Base-by-base conservation (phyloP, 108 stramenopile genomes). In the Seminavis robusta region DNA sequence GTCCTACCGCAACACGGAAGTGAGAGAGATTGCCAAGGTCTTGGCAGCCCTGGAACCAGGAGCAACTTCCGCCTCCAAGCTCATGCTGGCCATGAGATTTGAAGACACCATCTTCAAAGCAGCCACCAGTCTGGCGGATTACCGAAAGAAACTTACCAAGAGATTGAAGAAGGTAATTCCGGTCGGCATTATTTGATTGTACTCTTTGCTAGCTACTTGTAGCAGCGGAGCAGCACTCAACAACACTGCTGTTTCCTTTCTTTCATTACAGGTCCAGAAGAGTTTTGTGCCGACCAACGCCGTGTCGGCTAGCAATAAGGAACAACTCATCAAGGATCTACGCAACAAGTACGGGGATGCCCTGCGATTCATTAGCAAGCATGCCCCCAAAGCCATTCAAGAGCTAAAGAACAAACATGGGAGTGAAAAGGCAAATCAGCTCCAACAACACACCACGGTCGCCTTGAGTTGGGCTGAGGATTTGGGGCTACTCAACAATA, bases 81-180 rank as follows among this genome's bases (percentile, higher is more conserved):
- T 77, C 3, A 73, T 74, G 67, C 56, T 91, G 38, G 85, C 90
- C 21, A 83, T 76, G 76, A 61, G 67, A 34, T 91, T 91, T 57
- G 90, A 91, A 70, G 83, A 84, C 33, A 53, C 63, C 5, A 84
- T 87, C 17, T 91, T 91, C 69, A 76, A 80, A 56, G 38, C 68
- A 7, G 81, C 82, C 6, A 40, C 23, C 21, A 64, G 67, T 24
- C 47, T 87, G 28, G 79, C 70, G 5, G 84, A 87, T 54, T 91
- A 91, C 64, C 67, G 69, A 11, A 87, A 91, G 53, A 80, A 52
- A 28, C 56, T 91, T 26, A 52, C 79, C 27, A 91, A 85, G 41
- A 64, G 79, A 17, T 47, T 91, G 21, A 91, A 87, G 13, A 83
- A 83, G 42, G 16, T n/a, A n/a, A n/a, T n/a, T n/a, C n/a, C n/a